These are phyloP conservation scores for Cardamine occulta DNA, from an alignment of 345 rosid species.

Conservation along the genomic window DNA sequence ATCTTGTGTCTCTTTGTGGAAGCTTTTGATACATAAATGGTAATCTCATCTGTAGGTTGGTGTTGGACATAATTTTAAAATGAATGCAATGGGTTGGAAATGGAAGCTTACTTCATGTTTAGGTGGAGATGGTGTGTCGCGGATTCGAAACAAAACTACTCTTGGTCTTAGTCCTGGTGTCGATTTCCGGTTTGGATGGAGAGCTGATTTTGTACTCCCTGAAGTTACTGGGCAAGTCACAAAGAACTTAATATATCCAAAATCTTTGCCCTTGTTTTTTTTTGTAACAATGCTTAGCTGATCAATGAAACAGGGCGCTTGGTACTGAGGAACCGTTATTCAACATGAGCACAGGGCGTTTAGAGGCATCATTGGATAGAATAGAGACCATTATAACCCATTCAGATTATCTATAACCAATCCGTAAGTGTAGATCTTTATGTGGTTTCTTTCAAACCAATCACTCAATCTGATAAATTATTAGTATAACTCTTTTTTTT, in stretches of 20 bases:
- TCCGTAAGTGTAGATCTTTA: neutral
- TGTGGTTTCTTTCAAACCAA: conserved; percentile 21
- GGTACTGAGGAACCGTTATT: conserved; percentile 78
- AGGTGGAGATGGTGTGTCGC: conserved; percentile 87
- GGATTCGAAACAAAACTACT: conserved; percentile 78
- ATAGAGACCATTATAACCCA: conserved; percentile 77
- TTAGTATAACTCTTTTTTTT: neutral
- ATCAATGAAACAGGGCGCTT: conserved; percentile 62
- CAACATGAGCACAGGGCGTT: conserved; percentile 79
- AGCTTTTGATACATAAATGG: neutral
- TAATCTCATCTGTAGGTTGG: conserved; percentile 62
- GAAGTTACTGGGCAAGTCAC: conserved; percentile 73
- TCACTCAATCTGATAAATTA: neutral
- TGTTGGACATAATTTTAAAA: conserved; percentile 75
- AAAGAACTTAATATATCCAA: neutral
- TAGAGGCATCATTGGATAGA: conserved; percentile 88
- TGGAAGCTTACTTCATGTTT: conserved; percentile 89
- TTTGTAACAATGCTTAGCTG: neutral
- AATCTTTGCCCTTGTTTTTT: neutral
- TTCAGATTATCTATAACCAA: conserved; percentile 36
- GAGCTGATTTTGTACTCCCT: conserved; percentile 87
- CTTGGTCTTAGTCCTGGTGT: conserved; percentile 79
- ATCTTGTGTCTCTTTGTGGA: neutral
- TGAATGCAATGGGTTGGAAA: conserved; percentile 82
- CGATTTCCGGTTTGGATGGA: conserved; percentile 90